These are phyloP conservation scores for Suillus lakei DNA, from an alignment of 768 basidiomycete genomes.

Conservation along the genomic window DNA sequence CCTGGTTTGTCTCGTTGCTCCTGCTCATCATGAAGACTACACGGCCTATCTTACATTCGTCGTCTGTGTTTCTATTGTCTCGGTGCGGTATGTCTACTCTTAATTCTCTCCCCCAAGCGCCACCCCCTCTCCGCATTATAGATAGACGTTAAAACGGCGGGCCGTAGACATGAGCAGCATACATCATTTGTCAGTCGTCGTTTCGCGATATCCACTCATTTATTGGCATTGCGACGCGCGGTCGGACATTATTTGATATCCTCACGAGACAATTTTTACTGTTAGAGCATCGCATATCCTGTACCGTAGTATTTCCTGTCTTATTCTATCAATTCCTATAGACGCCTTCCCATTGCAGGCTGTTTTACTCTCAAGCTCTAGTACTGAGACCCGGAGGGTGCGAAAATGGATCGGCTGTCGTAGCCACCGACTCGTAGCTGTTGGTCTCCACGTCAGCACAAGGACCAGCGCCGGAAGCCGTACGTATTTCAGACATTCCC, in stretches of 20 bases:
- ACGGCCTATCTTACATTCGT: constrained; percentile 46
- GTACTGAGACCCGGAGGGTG: constrained; percentile 10
- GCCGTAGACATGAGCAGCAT: constrained; percentile 52
- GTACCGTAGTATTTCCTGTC: constrained; percentile 42
- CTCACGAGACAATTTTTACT: constrained; percentile 63
- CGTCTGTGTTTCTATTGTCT: constrained; percentile 44
- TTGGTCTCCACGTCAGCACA: constrained; percentile 34
- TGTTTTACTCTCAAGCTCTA: constrained; percentile 2
- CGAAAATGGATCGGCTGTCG: constrained; percentile 16
- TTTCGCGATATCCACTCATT: constrained; percentile 57
- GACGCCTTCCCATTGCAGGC: constrained; percentile 17
- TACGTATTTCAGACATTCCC: constrained; percentile 20
- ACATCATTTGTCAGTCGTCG: constrained; percentile 49
- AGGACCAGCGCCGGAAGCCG: constrained; percentile 9
- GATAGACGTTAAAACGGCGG: constrained; percentile 49
- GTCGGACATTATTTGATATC: constrained; percentile 51
- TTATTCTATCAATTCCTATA: constrained; percentile 28
- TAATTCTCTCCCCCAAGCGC: constrained; percentile 23
- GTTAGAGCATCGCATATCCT: constrained; percentile 70
- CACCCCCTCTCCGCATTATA: constrained; percentile 36
- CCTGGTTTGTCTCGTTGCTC: constrained; percentile 60
- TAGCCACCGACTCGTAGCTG: not conserved
- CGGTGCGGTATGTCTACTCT: constrained; percentile 32
- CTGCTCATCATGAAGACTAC: constrained; percentile 51
- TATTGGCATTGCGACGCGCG: constrained; percentile 51